These are phyloP conservation scores for Sphaerulina vaccinii DNA, from an alignment of 2,329 filamentous ascomycete species.

Conservation along the genomic window DNA sequence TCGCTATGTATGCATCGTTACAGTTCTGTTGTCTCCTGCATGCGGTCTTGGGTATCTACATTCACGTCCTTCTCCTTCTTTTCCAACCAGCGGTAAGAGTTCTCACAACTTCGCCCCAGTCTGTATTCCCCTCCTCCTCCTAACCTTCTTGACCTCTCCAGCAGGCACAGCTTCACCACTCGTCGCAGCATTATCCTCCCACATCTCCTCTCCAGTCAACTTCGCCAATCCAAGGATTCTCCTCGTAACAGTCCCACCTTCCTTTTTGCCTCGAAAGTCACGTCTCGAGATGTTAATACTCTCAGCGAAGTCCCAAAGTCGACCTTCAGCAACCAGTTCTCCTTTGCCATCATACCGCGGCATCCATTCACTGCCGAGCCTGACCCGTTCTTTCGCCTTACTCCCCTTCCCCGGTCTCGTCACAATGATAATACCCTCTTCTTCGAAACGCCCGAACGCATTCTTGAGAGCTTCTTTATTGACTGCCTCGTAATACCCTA, in stretches of 20 bases:
- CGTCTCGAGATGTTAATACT: conserved; percentile 77
- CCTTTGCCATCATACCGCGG: conserved; percentile 64
- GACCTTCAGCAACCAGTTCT: conserved; percentile 68
- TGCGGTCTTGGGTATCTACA: no score
- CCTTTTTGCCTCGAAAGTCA: conserved; percentile 83
- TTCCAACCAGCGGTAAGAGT: no score
- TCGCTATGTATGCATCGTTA: no score
- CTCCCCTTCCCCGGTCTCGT: conserved; percentile 54
- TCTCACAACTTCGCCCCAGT: conserved; percentile 25
- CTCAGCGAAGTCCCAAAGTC: conserved; percentile 89
- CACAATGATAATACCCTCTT: conserved; percentile 82
- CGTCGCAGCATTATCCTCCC: conserved; percentile 52
- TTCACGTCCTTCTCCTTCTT: background rate
- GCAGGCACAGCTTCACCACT: conserved; percentile 24
- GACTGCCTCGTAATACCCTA: conserved; percentile 96
- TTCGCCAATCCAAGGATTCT: conserved; percentile 78
- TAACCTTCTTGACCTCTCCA: conserved; percentile 31
- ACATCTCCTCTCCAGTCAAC: conserved; percentile 67
- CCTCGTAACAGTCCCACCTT: conserved; percentile 82
- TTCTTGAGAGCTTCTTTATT: conserved; percentile 98
- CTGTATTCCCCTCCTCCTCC: conserved; percentile 37
- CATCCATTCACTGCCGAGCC: conserved; percentile 56
- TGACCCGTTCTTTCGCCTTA: conserved; percentile 62
- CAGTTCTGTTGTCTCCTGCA: no score
- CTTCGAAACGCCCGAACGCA: conserved; percentile 80